A percentile compares a stretch with the other conserved stretches of the same genome.
These are phyloP conservation scores for Botryotinia convoluta DNA, from an alignment of 2,329 filamentous ascomycete genomes.

Conservation along the genomic window DNA sequence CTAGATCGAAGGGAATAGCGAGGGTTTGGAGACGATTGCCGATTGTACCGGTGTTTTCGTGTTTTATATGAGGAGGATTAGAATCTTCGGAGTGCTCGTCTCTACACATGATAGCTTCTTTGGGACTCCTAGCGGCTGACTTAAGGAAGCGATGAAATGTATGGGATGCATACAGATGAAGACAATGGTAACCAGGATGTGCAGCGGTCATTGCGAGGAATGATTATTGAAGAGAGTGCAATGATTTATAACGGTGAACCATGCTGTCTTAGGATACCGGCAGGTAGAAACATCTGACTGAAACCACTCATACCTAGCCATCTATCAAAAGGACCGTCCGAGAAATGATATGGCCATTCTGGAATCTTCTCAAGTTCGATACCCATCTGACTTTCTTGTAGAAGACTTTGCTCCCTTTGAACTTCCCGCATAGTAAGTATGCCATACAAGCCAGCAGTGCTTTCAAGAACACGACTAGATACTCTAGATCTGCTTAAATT, in stretches of 20 bases:
- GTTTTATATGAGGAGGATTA: not conserved
- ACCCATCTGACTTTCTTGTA: not conserved
- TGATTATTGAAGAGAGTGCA: not conserved
- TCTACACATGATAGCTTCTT: not conserved
- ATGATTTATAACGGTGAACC: not conserved
- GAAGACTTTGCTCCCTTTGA: not conserved
- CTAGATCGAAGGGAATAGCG: not conserved
- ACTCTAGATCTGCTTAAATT: not conserved
- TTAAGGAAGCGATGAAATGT: not conserved
- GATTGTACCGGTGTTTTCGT: not conserved
- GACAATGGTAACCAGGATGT: not conserved
- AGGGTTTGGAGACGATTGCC: not conserved
- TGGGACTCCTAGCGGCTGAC: not conserved
- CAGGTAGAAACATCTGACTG: not conserved
- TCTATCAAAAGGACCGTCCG: not conserved
- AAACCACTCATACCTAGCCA: not conserved
- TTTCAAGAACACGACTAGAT: not conserved
- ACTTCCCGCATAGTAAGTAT: not conserved
- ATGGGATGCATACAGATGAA: not conserved
- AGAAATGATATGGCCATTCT: not conserved
- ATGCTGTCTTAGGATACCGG: not conserved
- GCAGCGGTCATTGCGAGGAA: not conserved
- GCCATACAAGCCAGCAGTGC: too few species aligned
- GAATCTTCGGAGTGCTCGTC: not conserved
- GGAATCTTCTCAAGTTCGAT: not conserved